Evolutionary conservation across 2,329 filamentous ascomycete species (phyloP).

Genomic region (Catunica adiposa): DNA sequence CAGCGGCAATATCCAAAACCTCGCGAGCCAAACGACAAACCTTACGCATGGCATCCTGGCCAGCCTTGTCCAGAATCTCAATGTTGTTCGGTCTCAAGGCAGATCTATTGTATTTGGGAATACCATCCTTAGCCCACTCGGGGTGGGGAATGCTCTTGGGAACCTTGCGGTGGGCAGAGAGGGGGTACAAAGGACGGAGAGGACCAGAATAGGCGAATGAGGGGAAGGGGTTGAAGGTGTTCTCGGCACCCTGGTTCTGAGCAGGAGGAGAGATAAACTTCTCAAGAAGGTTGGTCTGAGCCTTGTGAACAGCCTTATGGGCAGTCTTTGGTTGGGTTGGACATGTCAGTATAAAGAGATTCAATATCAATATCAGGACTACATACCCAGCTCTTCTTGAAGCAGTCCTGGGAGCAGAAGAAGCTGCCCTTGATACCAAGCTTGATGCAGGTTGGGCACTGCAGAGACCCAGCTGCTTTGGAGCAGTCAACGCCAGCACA

Average conservation of each 20-base stretch:
- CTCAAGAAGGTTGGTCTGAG: conserved; percentile 58
- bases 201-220: conserved; percentile 67
- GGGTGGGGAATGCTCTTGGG: conserved; percentile 69
- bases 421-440: conserved; percentile 73
- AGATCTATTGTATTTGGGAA: conserved; percentile 42
- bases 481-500: conserved; percentile 72
- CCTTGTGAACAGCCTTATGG: conserved; percentile 51
- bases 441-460: conserved; percentile 92
- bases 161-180: conserved; percentile 55
- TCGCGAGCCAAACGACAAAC: conserved; percentile 77
- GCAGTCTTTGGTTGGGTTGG: conserved; percentile 1
- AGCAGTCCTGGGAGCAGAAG: conserved; percentile 97
- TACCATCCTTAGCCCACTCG: conserved; percentile 76
- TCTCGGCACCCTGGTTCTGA: conserved; percentile 85
- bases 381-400: conserved; percentile 94
- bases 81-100: conserved; percentile 64
- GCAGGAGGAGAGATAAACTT: conserved; percentile 59
- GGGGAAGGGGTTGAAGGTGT: conserved; percentile 83
- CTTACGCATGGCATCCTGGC: conserved; percentile 80
- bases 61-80: conserved; percentile 61
- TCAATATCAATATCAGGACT: conserved; percentile 2
- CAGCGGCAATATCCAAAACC: conserved; percentile 80
- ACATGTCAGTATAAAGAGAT: neutral
- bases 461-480: conserved; percentile 70
- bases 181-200: conserved; percentile 72